A percentile compares a stretch with the other conserved stretches of the same genome.
phyloP scores from a whole-genome alignment of 306 rosid species.

The Quercus mongolica region DNA sequence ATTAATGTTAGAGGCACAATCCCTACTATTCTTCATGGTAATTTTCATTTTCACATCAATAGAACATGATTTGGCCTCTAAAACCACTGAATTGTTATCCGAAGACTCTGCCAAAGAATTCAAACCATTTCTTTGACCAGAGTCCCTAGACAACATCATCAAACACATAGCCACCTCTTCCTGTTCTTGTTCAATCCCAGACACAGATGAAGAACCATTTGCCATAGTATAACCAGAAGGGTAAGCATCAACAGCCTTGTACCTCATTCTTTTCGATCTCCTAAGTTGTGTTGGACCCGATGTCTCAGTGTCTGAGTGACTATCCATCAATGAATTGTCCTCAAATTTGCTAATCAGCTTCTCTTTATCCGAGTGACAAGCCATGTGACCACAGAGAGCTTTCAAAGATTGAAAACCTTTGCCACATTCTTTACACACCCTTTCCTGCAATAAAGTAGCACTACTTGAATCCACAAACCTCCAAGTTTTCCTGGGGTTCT shows the following conservation, averaged over 20 bases:
- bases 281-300: slow-evolving; percentile 38
- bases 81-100: slow-evolving; percentile 57
- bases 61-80: slow-evolving; percentile 59
- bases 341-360: slow-evolving; percentile 33
- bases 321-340: slow-evolving; percentile 41
- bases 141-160: slow-evolving; percentile 71
- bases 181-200: slow-evolving; percentile 57
- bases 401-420: slow-evolving; percentile 73
- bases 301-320: slow-evolving; percentile 66
- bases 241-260: slow-evolving; percentile 31
- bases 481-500: slow-evolving; percentile 72
- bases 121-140: slow-evolving; percentile 35
- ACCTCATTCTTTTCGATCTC: slow-evolving; percentile 45
- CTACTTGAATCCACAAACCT: slow-evolving; percentile 53
- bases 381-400: slow-evolving; percentile 90
- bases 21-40: slow-evolving; percentile 22
- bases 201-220: slow-evolving; percentile 42
- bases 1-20: slow-evolving; percentile 21
- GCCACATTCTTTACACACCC: slow-evolving; percentile 78
- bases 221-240: slow-evolving; percentile 15
- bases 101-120: slow-evolving; percentile 60
- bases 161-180: slow-evolving; percentile 72
- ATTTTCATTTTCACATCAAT: slow-evolving; percentile 22
- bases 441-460: slow-evolving; percentile 22
- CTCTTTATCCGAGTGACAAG: slow-evolving; percentile 74